A percentile compares a stretch with the other conserved stretches of the same genome.
phyloP scores from a whole-genome alignment of 495 filamentous ascomycete species.

The Aspergillus taichungensis region DNA sequence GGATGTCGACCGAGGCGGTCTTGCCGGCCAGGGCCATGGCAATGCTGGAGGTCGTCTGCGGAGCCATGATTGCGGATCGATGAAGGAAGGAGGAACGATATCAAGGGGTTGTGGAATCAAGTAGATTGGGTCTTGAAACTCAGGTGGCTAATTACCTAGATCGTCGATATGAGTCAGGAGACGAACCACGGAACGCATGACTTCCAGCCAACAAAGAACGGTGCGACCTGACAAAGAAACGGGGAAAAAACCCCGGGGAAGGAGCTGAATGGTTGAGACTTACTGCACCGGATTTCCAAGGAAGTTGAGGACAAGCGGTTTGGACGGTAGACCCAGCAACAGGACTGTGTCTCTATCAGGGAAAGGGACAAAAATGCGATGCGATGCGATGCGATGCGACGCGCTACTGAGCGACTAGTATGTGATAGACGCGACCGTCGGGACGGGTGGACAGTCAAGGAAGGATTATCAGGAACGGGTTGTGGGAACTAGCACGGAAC shows the following conservation, averaged over 20 bases:
- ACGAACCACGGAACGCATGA: neutral
- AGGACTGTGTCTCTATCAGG: constrained; percentile 6
- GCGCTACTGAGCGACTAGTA: constrained; percentile 13
- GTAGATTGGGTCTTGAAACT: too few relatives aligned
- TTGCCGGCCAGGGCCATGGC: constrained; percentile 56
- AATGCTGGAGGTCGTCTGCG: constrained; percentile 47
- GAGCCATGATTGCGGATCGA: constrained; percentile 35
- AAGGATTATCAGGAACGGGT: constrained; percentile 3
- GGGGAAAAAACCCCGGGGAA: neutral
- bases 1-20: constrained; percentile 62
- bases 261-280: neutral
- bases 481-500: neutral
- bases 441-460: neutral
- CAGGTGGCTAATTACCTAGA: constrained; percentile 13
- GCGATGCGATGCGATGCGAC: constrained; percentile 16
- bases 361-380: neutral
- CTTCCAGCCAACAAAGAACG: neutral
- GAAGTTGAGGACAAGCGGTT: constrained; percentile 1
- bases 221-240: neutral
- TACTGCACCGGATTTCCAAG: constrained; percentile 3
- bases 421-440: constrained; percentile 13
- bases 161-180: constrained; percentile 2
- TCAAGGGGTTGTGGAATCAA: neutral
- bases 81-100: constrained; percentile 3
- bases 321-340: constrained; percentile 8